phyloP scores from a whole-genome alignment of 108 stramenopile genomes.

The Conticribra guillardii region DNA sequence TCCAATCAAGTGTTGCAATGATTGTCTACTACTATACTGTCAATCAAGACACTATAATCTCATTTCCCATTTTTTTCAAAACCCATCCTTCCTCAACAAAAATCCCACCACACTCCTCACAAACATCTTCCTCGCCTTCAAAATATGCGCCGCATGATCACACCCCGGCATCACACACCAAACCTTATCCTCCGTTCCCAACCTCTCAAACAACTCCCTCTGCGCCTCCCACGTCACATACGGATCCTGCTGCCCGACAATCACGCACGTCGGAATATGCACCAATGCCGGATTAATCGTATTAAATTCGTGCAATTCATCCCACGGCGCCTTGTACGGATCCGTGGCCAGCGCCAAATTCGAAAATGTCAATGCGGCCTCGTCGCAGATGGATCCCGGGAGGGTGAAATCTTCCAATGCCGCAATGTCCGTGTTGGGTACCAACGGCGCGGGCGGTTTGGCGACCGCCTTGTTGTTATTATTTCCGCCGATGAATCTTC shows the following conservation, averaged over 20 bases:
- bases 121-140: constrained; percentile 44
- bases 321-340: constrained; percentile 86
- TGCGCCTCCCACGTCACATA: constrained; percentile 74
- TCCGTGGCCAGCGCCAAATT: constrained; percentile 73
- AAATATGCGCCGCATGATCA: constrained; percentile 47
- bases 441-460: constrained; percentile 15
- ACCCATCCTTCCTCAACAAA: constrained; percentile 37
- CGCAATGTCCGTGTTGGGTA: constrained; percentile 64
- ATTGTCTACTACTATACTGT: no score
- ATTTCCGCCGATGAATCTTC: constrained; percentile 19
- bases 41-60: no score
- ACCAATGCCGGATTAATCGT: constrained; percentile 76
- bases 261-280: constrained; percentile 76
- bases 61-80: background rate
- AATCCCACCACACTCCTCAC: constrained; percentile 41
- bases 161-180: constrained; percentile 36
- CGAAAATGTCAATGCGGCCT: constrained; percentile 71
- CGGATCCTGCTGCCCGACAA: constrained; percentile 77
- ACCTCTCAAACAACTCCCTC: constrained; percentile 62
- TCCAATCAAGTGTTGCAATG: no score
- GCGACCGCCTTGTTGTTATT: no score
- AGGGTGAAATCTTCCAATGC: constrained; percentile 90
- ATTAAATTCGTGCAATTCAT: constrained; percentile 84
- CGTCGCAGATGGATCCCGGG: constrained; percentile 77
- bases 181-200: constrained; percentile 54